Evolutionary conservation across 1,284 basidiomycete genomes (phyloP), one percentile per base, ranked within the genome.

Genomic region (Porodaedalea pini): DNA sequence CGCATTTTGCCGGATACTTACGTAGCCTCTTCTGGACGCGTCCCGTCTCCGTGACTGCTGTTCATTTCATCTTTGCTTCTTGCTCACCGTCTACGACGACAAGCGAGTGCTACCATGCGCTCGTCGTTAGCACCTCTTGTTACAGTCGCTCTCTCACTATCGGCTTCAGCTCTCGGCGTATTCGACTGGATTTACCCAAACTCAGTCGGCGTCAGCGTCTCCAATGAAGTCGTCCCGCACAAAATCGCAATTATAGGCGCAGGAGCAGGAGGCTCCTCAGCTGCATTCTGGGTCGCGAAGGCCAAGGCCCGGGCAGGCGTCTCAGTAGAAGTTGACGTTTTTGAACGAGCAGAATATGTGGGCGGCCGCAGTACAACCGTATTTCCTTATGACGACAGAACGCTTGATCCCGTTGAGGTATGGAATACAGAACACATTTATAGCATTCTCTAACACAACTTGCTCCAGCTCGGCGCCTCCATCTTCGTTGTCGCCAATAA

Each of bases 301-400:
- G 88, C 88, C 13, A 86, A 85, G 65, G 75, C 86, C 59, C 73
- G 88, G 31, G 81, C 78, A 53, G 84, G 81, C 1, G 68, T 88
- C 23, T 77, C 84, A 53, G 73, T 93, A 3, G 83, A 90, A 43
- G 75, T 96, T 10, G 92, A 94, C 62, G 80, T 97, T 6, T 96
- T 86, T 68, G 94, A 98, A 64, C 80, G 79, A 62, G 78, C 77
- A 48, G 74, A 75, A 19, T 88, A 90, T 63, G 77, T 96, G 62
- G 94, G 94, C 45, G 94, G 94, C 57, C 78, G 94, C 89, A 88
- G 83, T 68, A 92, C 85, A 5, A 77, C 80, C 7, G 85, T 94
- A 0, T 78, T 87, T 63, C 93, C 94, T 2, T 86, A 95, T 68
- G 76, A 80, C 58, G 81, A 96, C 66, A 67, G 73, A 1, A 75